Evolutionary conservation across 2,329 filamentous ascomycete species (phyloP).

Genomic region (Fusarium tjaetaba): DNA sequence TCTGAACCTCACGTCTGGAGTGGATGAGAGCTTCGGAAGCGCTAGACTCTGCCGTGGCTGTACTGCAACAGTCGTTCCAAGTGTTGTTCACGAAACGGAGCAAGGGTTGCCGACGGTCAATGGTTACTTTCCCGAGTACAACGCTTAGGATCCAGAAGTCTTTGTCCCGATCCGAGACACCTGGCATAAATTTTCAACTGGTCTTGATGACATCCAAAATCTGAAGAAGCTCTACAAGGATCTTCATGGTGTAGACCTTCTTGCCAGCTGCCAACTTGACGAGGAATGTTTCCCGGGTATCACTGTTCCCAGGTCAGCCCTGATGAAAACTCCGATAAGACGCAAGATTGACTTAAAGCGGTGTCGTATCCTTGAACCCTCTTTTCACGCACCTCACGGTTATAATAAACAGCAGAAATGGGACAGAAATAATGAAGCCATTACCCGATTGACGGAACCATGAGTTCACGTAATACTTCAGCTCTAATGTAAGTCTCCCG

Average conservation of each 20-base stretch:
- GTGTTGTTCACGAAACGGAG: neutral
- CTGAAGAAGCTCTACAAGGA: neutral
- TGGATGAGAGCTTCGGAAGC: neutral
- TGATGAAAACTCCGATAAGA: accelerated
- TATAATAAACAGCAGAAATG: neutral
- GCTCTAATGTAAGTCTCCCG: accelerated
- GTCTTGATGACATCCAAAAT: neutral
- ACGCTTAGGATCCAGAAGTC: neutral
- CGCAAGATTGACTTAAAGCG: accelerated
- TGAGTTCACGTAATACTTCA: too few species aligned
- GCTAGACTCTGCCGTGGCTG: neutral
- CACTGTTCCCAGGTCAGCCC: neutral
- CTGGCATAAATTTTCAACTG: accelerated
- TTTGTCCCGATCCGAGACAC: accelerated
- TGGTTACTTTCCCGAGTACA: neutral
- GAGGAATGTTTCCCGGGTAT: neutral
- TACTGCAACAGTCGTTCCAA: too few species aligned
- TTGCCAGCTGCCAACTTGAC: neutral
- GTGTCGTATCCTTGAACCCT: too few species aligned
- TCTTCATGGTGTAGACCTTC: neutral
- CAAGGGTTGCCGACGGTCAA: neutral
- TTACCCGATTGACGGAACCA: neutral
- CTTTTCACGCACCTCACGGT: neutral
- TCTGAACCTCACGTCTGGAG: neutral
- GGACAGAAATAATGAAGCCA: neutral